Conservation (phyloP, 345 rosid genomes). For the Linum lewisii region DNA sequence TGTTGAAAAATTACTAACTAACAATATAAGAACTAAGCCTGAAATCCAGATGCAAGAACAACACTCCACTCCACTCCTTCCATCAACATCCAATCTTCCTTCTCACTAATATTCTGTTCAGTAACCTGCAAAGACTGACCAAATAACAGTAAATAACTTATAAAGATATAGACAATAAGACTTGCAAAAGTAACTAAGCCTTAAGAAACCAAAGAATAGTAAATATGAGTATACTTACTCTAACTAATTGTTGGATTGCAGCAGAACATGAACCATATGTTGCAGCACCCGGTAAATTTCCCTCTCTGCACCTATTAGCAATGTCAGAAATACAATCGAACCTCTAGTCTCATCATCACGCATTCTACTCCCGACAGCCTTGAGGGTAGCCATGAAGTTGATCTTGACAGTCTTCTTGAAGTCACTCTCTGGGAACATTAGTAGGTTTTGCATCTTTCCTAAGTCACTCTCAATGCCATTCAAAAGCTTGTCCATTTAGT, state of each 20-base stretch:
- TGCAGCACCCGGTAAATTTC: slow-evolving; percentile 87
- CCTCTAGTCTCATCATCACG: slow-evolving; percentile 51
- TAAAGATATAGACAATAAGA: no score
- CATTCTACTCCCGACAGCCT: slow-evolving; percentile 69
- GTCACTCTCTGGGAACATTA: slow-evolving; percentile 47
- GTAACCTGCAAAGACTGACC: no score
- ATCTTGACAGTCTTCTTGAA: slow-evolving; percentile 42
- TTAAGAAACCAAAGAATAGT: no score
- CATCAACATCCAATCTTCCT: no score
- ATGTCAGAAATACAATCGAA: slow-evolving; percentile 53
- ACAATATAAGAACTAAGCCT: no score
- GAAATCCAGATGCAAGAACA: no score
- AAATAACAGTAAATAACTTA: no score
- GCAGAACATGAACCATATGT: slow-evolving; percentile 68
- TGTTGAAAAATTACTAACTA: no score
- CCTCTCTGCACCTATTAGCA: slow-evolving; percentile 61
- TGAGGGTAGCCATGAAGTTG: slow-evolving; percentile 61
- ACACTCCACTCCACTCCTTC: no score
- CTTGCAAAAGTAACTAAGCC: no score
- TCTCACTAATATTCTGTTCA: no score
- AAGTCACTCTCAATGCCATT: slow-evolving; percentile 19
- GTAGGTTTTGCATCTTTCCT: slow-evolving; percentile 67
- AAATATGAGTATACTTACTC: slow-evolving; percentile 41
- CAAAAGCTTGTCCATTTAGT: not conserved
- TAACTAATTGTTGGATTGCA: slow-evolving; percentile 63